Evolutionary conservation across 148 eudicot species (phyloP).

Genomic region (Rheum nobile): DNA sequence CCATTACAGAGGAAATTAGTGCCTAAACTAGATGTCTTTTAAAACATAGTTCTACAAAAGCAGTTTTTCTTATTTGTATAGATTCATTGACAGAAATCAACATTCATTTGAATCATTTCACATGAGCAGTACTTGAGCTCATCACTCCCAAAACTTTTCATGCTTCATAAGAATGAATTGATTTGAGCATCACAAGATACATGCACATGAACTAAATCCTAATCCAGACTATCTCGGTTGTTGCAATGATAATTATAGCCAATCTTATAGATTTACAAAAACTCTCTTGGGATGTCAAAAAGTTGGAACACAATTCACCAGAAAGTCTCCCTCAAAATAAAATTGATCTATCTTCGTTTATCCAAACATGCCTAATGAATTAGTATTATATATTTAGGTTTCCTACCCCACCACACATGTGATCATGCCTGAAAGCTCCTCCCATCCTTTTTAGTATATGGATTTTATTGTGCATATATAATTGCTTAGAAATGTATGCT

Average conservation of each 20-base stretch:
- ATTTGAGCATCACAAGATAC: background rate
- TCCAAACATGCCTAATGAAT: constrained; percentile 28
- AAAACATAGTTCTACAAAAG: background rate
- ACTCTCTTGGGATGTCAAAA: constrained; percentile 5
- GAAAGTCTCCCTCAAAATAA: background rate
- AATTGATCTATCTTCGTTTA: constrained; percentile 8
- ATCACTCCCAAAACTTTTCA: background rate
- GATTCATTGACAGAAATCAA: background rate
- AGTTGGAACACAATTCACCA: background rate
- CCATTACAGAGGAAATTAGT: constrained; percentile 19
- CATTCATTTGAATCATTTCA: background rate
- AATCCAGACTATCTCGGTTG: background rate
- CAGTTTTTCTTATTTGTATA: background rate
- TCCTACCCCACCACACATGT: constrained; percentile 34
- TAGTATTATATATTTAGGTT: constrained; percentile 23
- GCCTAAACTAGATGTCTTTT: background rate
- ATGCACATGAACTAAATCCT: background rate
- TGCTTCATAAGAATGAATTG: background rate
- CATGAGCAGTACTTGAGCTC: background rate
- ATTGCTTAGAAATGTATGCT: background rate
- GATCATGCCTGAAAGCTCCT: constrained; percentile 21
- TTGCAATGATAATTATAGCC: background rate
- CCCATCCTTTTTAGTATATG: background rate
- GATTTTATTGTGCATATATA: background rate
- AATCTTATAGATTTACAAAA: background rate